Base-by-base conservation (phyloP, 2,329 filamentous ascomycete genomes). In the Cephalotrichum gorgonifer region DNA sequence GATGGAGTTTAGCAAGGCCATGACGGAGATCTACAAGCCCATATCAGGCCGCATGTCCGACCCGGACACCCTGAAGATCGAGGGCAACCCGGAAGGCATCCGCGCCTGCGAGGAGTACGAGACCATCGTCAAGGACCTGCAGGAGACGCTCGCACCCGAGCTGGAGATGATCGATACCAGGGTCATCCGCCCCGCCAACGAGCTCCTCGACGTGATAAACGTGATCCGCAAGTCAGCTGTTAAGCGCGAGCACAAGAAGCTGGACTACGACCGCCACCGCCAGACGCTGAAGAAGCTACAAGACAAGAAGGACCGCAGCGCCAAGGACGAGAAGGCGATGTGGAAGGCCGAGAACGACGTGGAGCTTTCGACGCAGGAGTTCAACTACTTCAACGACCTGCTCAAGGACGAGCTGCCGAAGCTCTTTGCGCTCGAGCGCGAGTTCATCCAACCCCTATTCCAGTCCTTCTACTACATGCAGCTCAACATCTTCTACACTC, bases 401-500 rank as follows among this genome's bases (percentile, higher is more conserved):
- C 78, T 98, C 53, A 98, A 98, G 71, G 88, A 94, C 17, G 93
- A 98, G 69, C 73, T 98, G 54, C 93, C 93, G 26, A 88, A 89
- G 66, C 78, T 98, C 11, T 98, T 98, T 67, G 66, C 72, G 7
- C 79, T 98, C 17, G 93, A 98, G 66, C 80, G 84, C 54, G 86
- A 97, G 65, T 97, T 98, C 65, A 98, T 98, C 65, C 84, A 88
- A 57, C 93, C 93, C 3, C 79, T 98, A 7, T 98, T 98, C 75
- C 93, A 97, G 65, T 95, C 88, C 9, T 98, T 98, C 72, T 98
- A 98, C 71, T 98, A 97, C 74, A 98, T 98, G 93, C 93, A 98
- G 68, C 79, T 98, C 55, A 98, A 98, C 67, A 88, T 98, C 55
- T 98, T 97, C 67, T 98, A 98, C 69, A 98, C 93, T 1, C 75